A percentile compares a stretch with the other conserved stretches of the same genome.
These are phyloP conservation scores for Letharia lupina DNA, from an alignment of 495 filamentous ascomycete genomes.

Conservation along the genomic window DNA sequence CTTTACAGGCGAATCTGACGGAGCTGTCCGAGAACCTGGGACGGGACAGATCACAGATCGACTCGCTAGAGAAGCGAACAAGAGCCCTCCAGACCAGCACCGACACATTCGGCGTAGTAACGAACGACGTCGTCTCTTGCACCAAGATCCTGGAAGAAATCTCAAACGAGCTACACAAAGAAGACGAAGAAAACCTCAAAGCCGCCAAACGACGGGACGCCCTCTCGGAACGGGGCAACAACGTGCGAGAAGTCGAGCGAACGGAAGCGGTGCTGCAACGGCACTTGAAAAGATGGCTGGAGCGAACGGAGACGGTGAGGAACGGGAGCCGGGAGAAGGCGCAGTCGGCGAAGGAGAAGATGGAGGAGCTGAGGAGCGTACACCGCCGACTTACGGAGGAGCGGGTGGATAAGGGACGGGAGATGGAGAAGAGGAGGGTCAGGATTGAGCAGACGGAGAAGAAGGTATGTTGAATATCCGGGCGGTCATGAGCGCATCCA, in stretches of 20 bases:
- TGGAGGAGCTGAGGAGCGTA: constrained; percentile 78
- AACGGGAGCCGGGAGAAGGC: constrained; percentile 73
- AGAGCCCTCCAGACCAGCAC: constrained; percentile 86
- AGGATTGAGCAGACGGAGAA: constrained; percentile 97
- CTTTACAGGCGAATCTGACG: constrained; percentile 68
- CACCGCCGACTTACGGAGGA: constrained; percentile 80
- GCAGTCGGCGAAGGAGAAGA: constrained; percentile 66
- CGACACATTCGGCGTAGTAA: constrained; percentile 78
- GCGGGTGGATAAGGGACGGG: constrained; percentile 69
- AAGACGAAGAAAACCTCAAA: constrained; percentile 76
- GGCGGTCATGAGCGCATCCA: not conserved
- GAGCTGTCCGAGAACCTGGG: constrained; percentile 70
- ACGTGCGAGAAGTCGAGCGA: constrained; percentile 82
- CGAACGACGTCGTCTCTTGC: constrained; percentile 73
- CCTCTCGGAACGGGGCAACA: constrained; percentile 75
- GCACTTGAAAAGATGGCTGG: constrained; percentile 73
- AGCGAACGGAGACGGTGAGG: constrained; percentile 73
- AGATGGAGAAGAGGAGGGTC: constrained; percentile 85
- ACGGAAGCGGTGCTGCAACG: constrained; percentile 74
- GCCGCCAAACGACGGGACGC: constrained; percentile 77
- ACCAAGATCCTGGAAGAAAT: constrained; percentile 87
- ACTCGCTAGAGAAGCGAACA: constrained; percentile 73
- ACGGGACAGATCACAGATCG: constrained; percentile 72
- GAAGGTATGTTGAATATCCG: constrained; percentile 54
- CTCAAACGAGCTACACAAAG: constrained; percentile 68